Evolutionary conservation across 768 basidiomycete species (phyloP), one percentile per base, ranked within the genome.

Genomic region (Chalciporus pseudorubinellus): DNA sequence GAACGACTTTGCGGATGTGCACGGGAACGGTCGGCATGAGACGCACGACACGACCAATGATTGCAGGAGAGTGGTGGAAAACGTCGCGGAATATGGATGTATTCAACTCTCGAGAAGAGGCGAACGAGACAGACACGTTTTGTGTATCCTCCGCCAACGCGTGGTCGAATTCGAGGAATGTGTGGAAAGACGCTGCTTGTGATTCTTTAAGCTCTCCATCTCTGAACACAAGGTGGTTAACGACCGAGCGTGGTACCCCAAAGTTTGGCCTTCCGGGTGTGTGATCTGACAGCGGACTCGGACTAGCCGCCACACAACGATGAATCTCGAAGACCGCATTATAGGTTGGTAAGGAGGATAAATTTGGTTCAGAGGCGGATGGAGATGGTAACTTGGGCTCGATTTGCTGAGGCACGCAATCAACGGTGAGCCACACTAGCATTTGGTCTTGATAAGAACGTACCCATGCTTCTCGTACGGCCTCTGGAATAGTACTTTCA

Each of bases 41-140:
- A 13, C 22, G 50, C 38, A 51, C 29, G 29, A 42, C 14, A 13
- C 51, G 45, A n/a, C 51, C 51, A 8, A 46, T 39, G n/a, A 29
- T 31, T n/a, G 11, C 21, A 24, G 39, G 29, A 13, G 6, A 16
- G 10, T 6, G 16, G 14, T 26, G 26, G 26, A 26, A 26, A 26
- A 26, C 26, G 29, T 31, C 11, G 29, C 29, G 10, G 29, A 31
- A 31, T 31, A 31, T 31, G 10, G 29, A 31, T 11, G 29, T 31
- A 13, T 3, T 31, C 13, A 31, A 26, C 26, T 6, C 29, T 12
- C 29, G 40, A 12, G 18, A 13, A 12, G 29, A 33, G 39, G 39
- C 41, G 22, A 45, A 51, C 19, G 50, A 31, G 18, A 33, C 39
- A 34, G 44, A 46, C 6, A 41, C 44, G 8, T 31, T 52, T 21